A percentile compares a stretch with the other conserved stretches of the same genome.
These are phyloP conservation scores for Anisogramma anomala DNA, from an alignment of 2,329 filamentous ascomycete species.

Conservation along the genomic window DNA sequence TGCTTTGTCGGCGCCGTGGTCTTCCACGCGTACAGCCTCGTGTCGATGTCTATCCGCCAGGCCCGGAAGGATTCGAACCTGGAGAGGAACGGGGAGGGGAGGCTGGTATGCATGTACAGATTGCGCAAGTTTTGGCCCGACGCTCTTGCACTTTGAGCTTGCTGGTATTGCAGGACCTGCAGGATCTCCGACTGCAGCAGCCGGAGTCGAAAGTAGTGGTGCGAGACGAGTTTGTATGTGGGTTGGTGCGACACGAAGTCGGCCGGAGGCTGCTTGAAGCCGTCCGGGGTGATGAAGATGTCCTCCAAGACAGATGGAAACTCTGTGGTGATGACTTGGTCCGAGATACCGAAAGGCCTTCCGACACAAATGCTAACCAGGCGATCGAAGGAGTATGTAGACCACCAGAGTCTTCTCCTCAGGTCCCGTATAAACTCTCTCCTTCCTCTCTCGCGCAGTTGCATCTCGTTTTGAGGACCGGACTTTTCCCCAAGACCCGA, in stretches of 20 bases:
- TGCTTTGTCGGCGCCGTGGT: constrained; percentile 63
- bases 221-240: constrained; percentile 81
- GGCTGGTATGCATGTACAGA: constrained; percentile 62
- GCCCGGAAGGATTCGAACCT: constrained; percentile 75
- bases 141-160: constrained; percentile 66
- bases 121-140: constrained; percentile 53
- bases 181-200: constrained; percentile 89
- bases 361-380: constrained; percentile 91
- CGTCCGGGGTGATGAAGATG: constrained; percentile 69
- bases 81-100: constrained; percentile 75
- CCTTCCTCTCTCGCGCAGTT: constrained; percentile 45
- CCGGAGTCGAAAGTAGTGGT: constrained; percentile 84
- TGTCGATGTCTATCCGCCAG: constrained; percentile 82
- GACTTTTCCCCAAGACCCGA: constrained; percentile 42
- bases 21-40: constrained; percentile 76
- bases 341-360: constrained; percentile 85
- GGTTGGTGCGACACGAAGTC: constrained; percentile 48
- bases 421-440: constrained; percentile 80
- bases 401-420: constrained; percentile 87
- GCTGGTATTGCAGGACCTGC: constrained; percentile 85
- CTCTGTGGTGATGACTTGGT: constrained; percentile 90
- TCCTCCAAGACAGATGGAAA: constrained; percentile 86
- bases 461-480: constrained; percentile 26
- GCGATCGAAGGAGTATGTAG: constrained; percentile 89
- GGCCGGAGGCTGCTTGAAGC: constrained; percentile 51